Percentiles rank a stretch among this genome's conserved stretches.
Conservation (phyloP, 2,329 filamentous ascomycete species). For the Chaetomium sp. region DNA sequence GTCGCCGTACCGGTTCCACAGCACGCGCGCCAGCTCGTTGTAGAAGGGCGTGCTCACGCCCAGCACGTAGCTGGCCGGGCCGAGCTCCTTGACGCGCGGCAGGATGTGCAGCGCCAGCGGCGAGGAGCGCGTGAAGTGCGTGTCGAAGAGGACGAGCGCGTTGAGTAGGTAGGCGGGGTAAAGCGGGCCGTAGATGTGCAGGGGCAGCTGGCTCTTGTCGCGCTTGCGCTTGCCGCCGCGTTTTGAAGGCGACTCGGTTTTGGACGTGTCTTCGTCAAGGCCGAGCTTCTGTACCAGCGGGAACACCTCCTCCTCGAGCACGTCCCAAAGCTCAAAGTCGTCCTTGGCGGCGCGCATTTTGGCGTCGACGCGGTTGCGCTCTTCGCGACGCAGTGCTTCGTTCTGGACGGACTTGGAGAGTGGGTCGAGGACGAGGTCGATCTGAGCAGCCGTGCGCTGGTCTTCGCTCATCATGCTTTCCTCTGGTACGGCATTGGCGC, state of each 20-base stretch:
- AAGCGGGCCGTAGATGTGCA: slow-evolving; percentile 63
- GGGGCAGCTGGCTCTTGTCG: slow-evolving; percentile 42
- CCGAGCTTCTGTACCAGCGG: slow-evolving; percentile 59
- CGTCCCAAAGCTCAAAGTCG: slow-evolving; percentile 67
- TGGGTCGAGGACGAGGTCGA: slow-evolving; percentile 30
- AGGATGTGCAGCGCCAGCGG: slow-evolving; percentile 62
- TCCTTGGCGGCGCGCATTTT: slow-evolving; percentile 58
- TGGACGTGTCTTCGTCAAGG: slow-evolving; percentile 43
- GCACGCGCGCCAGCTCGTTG: slow-evolving; percentile 63
- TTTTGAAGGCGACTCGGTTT: slow-evolving; percentile 18
- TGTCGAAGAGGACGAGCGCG: slow-evolving; percentile 59
- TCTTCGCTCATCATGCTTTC: slow-evolving; percentile 38
- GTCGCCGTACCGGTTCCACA: slow-evolving; percentile 65
- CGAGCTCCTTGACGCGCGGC: slow-evolving; percentile 67
- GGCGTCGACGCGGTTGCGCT: slow-evolving; percentile 55
- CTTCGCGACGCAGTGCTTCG: slow-evolving; percentile 46
- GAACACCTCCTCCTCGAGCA: slow-evolving; percentile 69
- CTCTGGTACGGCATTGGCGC: slow-evolving; percentile 1
- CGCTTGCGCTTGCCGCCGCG: slow-evolving; percentile 14
- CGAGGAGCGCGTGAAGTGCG: slow-evolving; percentile 60
- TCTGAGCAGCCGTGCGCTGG: not conserved
- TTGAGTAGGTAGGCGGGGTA: slow-evolving; percentile 64
- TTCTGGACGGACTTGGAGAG: slow-evolving; percentile 42
- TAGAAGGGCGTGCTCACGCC: slow-evolving; percentile 72
- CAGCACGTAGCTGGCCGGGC: slow-evolving; percentile 70